These are phyloP conservation scores for Diplodia scrobiculata DNA, from an alignment of 2,329 filamentous ascomycete species.

Conservation along the genomic window DNA sequence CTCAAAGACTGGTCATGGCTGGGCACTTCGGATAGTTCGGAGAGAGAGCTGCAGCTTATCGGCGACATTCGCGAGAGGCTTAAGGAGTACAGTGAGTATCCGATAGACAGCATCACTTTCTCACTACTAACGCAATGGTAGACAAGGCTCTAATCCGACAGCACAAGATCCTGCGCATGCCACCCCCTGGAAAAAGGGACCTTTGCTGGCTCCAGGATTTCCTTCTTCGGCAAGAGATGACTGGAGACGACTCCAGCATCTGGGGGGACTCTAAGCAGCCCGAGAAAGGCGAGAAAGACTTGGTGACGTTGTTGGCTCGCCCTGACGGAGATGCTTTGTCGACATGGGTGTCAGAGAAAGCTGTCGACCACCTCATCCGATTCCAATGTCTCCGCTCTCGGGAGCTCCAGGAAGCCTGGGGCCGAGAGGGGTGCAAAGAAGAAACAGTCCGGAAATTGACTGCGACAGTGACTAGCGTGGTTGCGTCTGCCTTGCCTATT, in stretches of 20 bases:
- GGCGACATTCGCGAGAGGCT: slow-evolving; percentile 1
- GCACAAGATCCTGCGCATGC: background rate
- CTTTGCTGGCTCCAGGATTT: background rate
- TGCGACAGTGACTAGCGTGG: background rate
- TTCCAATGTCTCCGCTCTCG: background rate
- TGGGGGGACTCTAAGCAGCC: background rate
- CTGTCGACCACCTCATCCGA: background rate
- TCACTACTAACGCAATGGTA: background rate
- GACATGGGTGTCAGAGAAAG: background rate
- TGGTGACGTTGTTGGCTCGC: background rate
- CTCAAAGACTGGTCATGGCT: slow-evolving; percentile 1
- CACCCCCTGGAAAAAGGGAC: background rate
- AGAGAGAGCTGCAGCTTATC: background rate
- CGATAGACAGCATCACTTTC: background rate
- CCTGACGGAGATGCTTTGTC: slow-evolving; percentile 2
- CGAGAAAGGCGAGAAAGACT: background rate
- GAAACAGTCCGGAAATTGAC: background rate
- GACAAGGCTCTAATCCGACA: slow-evolving; percentile 2
- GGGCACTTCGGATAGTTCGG: background rate
- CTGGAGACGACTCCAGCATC: background rate
- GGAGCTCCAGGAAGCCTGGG: background rate
- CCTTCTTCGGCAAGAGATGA: background rate
- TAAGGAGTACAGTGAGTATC: slow-evolving; percentile 18
- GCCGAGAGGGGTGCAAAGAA: background rate
- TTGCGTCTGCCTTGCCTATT: slow-evolving; percentile 1